Percentiles rank a stretch among this genome's conserved stretches.
These are phyloP conservation scores for Dillenia suffruticosa DNA, from an alignment of 164 flowering plant species.

Conservation along the genomic window DNA sequence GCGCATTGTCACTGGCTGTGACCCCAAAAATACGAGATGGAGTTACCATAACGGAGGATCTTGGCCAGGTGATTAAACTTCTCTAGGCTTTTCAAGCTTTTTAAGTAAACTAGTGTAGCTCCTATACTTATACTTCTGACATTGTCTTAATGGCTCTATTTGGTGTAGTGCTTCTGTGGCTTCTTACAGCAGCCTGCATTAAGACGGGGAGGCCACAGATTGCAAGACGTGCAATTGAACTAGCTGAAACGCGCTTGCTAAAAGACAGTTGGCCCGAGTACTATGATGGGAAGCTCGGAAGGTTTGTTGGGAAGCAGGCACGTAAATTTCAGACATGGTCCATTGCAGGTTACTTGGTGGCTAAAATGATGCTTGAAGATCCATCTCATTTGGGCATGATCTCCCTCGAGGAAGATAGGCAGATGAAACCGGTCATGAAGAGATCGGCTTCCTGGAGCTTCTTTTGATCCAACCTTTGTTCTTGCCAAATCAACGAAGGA, in stretches of 20 bases:
- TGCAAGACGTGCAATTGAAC: constrained; percentile 50
- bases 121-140: no score
- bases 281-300: constrained; percentile 54
- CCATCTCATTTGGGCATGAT: constrained; percentile 56
- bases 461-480: constrained; percentile 3
- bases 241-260: constrained; percentile 39
- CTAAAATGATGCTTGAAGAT: constrained; percentile 68
- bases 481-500: neutral
- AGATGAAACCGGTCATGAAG: constrained; percentile 39
- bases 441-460: constrained; percentile 49
- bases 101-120: no score
- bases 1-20: constrained; percentile 48
- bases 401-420: constrained; percentile 53
- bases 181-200: constrained; percentile 56
- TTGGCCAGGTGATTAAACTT: constrained; percentile 41
- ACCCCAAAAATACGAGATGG: constrained; percentile 57
- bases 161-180: constrained; percentile 51
- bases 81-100: no score
- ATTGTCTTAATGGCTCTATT: no score
- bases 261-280: constrained; percentile 65
- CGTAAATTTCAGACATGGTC: constrained; percentile 65
- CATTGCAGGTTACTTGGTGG: constrained; percentile 56
- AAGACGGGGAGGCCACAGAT: constrained; percentile 53
- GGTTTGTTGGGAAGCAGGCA: constrained; percentile 54
- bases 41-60: constrained; percentile 61